Evolutionary conservation across 805 yeast genomes (phyloP).

Genomic region (Yamadazyma phyllophila): DNA sequence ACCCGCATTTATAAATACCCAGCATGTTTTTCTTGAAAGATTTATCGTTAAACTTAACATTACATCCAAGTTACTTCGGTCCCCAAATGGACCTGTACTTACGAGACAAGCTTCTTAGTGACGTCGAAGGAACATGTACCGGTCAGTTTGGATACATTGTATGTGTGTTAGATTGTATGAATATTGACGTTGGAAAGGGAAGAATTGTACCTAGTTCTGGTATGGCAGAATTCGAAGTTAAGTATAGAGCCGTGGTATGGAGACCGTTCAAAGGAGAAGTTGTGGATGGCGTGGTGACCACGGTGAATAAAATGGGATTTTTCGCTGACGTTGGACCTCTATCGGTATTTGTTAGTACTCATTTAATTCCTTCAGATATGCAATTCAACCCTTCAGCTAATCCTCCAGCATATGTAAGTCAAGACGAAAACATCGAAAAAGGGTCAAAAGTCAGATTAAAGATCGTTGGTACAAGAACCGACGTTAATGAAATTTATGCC

Average conservation of each 20-base stretch:
- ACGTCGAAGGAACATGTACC: conserved; percentile 98
- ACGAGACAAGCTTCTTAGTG: conserved; percentile 84
- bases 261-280: conserved; percentile 99
- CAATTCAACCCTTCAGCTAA: conserved; percentile 90
- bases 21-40: conserved; percentile 63
- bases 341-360: conserved; percentile 91
- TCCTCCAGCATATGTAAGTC: conserved; percentile 97
- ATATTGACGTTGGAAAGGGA: conserved; percentile 93
- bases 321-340: conserved; percentile 98
- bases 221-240: conserved; percentile 93
- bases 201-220: conserved; percentile 88
- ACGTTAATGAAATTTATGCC: conserved; percentile 95
- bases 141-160: conserved; percentile 98
- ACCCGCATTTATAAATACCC: not conserved
- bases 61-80: conserved; percentile 96
- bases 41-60: conserved; percentile 83
- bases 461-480: conserved; percentile 95
- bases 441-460: conserved; percentile 92
- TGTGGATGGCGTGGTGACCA: conserved; percentile 93
- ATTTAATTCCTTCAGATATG: conserved; percentile 92
- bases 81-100: conserved; percentile 95
- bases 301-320: conserved; percentile 92
- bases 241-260: conserved; percentile 96
- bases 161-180: conserved; percentile 92
- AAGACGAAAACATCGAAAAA: conserved; percentile 92